These are phyloP conservation scores for Cladosporium austrohemisphaericum DNA, from an alignment of 2,329 filamentous ascomycete genomes.

Conservation along the genomic window DNA sequence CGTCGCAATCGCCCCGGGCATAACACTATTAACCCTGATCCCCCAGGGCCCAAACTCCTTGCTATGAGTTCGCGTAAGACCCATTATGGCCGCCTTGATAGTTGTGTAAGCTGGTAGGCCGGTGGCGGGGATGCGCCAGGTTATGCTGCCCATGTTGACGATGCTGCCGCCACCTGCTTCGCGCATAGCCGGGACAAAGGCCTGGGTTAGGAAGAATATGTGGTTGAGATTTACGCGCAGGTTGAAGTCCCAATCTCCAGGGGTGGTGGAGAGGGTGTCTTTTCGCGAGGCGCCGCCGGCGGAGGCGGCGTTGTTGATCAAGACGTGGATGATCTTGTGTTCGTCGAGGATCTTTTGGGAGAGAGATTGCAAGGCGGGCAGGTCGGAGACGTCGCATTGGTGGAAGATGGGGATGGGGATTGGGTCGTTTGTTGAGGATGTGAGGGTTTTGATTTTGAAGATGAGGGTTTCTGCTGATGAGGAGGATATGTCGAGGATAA, in stretches of 20 bases:
- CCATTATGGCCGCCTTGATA: constrained; percentile 28
- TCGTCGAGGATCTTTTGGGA: constrained; percentile 41
- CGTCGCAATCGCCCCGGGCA: constrained; percentile 32
- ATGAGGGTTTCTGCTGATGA: constrained; percentile 47
- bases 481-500: constrained; percentile 58
- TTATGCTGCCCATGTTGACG: constrained; percentile 50
- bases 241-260: constrained; percentile 61
- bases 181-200: constrained; percentile 57
- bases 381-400: constrained; percentile 51
- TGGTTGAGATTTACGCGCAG: constrained; percentile 64
- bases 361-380: constrained; percentile 48
- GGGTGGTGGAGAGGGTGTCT: constrained; percentile 56
- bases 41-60: constrained; percentile 28
- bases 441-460: constrained; percentile 42
- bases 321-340: constrained; percentile 53
- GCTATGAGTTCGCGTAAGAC: constrained; percentile 28
- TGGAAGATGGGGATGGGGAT: constrained; percentile 25
- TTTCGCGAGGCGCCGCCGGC: constrained; percentile 58
- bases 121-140: constrained; percentile 27
- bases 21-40: constrained; percentile 29
- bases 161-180: constrained; percentile 55
- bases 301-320: constrained; percentile 60
- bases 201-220: constrained; percentile 58
- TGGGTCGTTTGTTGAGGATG: constrained; percentile 22
- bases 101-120: constrained; percentile 28